phyloP scores from a whole-genome alignment of 768 basidiomycete species.

The Daedalea quercina region DNA sequence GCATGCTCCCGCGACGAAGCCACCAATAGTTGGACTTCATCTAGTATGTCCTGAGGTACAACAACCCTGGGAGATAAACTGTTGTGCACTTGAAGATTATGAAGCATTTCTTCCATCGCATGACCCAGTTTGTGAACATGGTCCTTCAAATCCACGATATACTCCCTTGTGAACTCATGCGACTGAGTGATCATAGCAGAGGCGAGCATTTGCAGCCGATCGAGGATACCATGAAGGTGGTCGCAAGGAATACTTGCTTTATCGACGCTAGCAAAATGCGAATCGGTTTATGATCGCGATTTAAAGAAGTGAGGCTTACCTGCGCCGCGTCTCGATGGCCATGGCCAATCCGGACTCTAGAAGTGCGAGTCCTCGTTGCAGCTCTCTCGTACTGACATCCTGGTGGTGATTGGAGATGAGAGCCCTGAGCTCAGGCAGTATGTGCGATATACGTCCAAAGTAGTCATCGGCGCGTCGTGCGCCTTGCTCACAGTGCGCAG shows the following conservation, averaged over 20 bases:
- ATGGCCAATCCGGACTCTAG: slow-evolving; percentile 74
- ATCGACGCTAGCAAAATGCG: slow-evolving; percentile 5
- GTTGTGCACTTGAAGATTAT: slow-evolving; percentile 14
- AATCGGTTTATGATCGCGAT: neutral
- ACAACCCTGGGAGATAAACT: slow-evolving; percentile 25
- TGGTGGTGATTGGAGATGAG: slow-evolving; percentile 64
- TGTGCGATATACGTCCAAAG: slow-evolving; percentile 53
- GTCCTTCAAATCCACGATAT: slow-evolving; percentile 18
- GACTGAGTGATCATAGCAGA: slow-evolving; percentile 17
- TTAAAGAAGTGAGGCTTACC: slow-evolving; percentile 44
- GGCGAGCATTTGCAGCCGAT: slow-evolving; percentile 9
- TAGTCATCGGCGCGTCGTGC: slow-evolving; percentile 42
- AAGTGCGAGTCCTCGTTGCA: slow-evolving; percentile 70
- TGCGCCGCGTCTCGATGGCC: slow-evolving; percentile 52
- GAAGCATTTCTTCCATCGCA: slow-evolving; percentile 25
- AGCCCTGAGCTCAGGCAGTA: slow-evolving; percentile 60
- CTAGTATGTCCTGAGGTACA: slow-evolving; percentile 17
- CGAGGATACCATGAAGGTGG: slow-evolving; percentile 3
- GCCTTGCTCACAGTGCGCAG: slow-evolving; percentile 8
- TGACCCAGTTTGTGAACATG: slow-evolving; percentile 20
- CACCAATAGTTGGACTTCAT: slow-evolving; percentile 14
- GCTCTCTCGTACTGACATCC: slow-evolving; percentile 82
- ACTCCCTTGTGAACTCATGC: slow-evolving; percentile 15
- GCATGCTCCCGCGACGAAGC: slow-evolving; percentile 8
- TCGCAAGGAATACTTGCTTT: neutral